Evolutionary conservation across 306 rosid species (phyloP).

Genomic region (Cicer judaicum): DNA sequence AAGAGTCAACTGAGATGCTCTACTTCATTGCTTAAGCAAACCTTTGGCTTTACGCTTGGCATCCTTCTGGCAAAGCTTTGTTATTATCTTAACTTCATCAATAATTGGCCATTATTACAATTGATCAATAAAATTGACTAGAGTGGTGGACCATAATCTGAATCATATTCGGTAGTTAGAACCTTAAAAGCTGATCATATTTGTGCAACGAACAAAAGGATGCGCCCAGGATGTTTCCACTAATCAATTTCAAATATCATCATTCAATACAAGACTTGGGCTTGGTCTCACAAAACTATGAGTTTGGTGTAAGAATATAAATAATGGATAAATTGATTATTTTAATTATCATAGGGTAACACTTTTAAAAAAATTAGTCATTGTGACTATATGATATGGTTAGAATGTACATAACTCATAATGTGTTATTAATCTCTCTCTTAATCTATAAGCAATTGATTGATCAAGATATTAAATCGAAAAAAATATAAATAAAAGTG

Average conservation of each 20-base stretch:
- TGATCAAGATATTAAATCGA: no score
- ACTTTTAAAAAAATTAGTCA: no score
- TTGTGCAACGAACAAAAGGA: conserved; percentile 7
- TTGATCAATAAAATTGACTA: conserved; percentile 27
- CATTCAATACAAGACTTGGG: no score
- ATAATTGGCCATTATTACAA: conserved; percentile 28
- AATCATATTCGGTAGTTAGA: conserved; percentile 24
- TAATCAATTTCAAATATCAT: not conserved
- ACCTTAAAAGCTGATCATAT: conserved; percentile 28
- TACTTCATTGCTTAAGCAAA: conserved; percentile 12
- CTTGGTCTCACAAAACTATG: no score
- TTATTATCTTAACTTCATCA: conserved; percentile 28
- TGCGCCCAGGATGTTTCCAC: conserved; percentile 22
- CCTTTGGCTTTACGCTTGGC: conserved; percentile 40
- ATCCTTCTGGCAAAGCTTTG: conserved; percentile 19
- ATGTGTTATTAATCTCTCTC: no score
- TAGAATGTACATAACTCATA: no score
- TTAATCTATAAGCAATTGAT: no score
- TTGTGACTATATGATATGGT: no score
- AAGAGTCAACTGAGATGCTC: conserved; percentile 27
- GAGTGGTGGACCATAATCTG: conserved; percentile 43
- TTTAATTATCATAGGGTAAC: no score
- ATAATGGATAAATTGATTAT: no score
- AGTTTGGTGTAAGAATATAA: no score
- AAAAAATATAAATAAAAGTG: no score